Conservation (phyloP, 73 alveolate genomes). For the Urostyla sp. region DNA sequence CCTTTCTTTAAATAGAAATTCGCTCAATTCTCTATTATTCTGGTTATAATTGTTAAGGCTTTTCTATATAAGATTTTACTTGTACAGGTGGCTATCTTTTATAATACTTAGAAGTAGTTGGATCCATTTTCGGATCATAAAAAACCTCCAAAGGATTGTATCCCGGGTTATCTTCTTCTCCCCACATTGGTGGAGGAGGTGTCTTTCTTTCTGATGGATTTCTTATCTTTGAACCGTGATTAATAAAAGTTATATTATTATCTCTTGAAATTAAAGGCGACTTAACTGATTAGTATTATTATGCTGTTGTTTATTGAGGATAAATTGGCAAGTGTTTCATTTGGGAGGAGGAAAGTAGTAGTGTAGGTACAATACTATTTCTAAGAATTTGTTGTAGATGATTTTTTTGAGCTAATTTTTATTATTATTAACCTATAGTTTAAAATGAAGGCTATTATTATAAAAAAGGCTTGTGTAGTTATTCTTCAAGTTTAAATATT, state of each 20-base stretch:
- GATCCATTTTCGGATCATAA: slow-evolving; percentile 48
- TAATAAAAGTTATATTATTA: slow-evolving; percentile 37
- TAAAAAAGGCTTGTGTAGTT: too few relatives aligned
- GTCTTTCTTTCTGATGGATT: slow-evolving; percentile 52
- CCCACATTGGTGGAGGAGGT: slow-evolving; percentile 64
- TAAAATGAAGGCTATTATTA: too few relatives aligned
- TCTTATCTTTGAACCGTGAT: slow-evolving; percentile 18
- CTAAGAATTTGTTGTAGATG: too few relatives aligned
- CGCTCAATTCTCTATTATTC: background rate
- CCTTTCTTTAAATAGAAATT: background rate
- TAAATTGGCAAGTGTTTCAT: too few relatives aligned
- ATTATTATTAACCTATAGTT: too few relatives aligned
- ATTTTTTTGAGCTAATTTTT: too few relatives aligned
- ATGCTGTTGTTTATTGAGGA: too few relatives aligned
- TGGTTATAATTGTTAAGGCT: slow-evolving; percentile 1
- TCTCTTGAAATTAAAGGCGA: slow-evolving; percentile 56
- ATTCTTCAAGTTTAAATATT: too few relatives aligned
- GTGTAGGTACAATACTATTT: too few relatives aligned
- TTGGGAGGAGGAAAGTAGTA: too few relatives aligned
- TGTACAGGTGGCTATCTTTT: background rate
- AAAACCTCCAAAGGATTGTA: slow-evolving; percentile 53
- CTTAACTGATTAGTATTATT: too few relatives aligned
- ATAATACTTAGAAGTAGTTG: background rate
- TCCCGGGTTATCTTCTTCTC: slow-evolving; percentile 55
- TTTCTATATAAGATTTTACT: slow-evolving; percentile 1